Evolutionary conservation across 768 basidiomycete genomes (phyloP).

Genomic region (Boletus sp.): DNA sequence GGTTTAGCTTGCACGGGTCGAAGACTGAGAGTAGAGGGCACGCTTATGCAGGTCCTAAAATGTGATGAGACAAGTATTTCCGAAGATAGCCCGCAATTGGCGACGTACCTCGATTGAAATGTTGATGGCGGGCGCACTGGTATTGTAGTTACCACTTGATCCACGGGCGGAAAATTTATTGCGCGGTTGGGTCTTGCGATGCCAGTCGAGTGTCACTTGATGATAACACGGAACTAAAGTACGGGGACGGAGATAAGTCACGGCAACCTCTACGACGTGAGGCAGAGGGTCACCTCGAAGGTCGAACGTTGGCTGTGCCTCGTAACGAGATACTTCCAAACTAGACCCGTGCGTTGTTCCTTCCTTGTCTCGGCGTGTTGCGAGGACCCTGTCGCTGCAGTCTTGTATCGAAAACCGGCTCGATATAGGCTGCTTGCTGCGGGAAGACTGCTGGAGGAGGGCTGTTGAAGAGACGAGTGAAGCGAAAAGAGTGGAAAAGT

Average conservation of each 20-base stretch:
- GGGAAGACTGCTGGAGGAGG: neutral
- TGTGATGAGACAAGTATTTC: neutral
- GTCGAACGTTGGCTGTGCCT: neutral
- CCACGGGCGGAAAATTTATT: neutral
- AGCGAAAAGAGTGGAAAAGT: neutral
- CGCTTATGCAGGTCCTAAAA: neutral
- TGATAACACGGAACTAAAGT: constrained; percentile 18
- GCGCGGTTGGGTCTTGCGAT: neutral
- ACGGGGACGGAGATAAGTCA: constrained; percentile 21
- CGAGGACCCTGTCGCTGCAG: constrained; percentile 1
- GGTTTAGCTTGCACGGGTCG: neutral
- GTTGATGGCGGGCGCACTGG: neutral
- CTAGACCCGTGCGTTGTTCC: constrained; percentile 5
- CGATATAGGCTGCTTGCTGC: constrained; percentile 3
- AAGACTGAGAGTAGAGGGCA: neutral
- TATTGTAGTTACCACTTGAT: neutral
- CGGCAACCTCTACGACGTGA: constrained; percentile 11
- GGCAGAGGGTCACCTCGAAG: neutral
- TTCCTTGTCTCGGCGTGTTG: constrained; percentile 19
- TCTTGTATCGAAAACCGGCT: constrained; percentile 3
- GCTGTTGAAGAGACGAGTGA: neutral
- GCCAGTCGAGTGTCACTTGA: neutral
- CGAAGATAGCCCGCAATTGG: neutral
- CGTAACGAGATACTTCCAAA: constrained; percentile 13
- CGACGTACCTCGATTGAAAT: constrained; percentile 3